Evolutionary conservation across 106 monocot species (phyloP).

Genomic region (Platanthera zijinensis): DNA sequence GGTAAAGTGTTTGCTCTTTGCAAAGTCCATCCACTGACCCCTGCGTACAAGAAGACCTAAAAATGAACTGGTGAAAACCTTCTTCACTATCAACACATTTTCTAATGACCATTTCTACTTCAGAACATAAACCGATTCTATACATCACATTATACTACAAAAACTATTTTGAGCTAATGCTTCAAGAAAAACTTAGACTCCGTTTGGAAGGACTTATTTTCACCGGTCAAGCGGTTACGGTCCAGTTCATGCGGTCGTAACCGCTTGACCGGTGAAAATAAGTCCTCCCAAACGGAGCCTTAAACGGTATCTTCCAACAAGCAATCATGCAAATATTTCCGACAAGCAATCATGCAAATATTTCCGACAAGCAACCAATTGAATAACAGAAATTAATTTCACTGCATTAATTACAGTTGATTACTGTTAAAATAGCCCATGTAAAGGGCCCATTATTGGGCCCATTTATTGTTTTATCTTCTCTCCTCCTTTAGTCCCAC

Average conservation of each 20-base stretch:
- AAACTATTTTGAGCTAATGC: neutral
- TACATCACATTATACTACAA: neutral
- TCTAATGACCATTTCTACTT: neutral
- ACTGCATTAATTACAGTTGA: neutral
- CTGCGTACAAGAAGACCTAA: conserved; percentile 9
- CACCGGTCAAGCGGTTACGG: too few relatives aligned
- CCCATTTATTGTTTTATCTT: too few relatives aligned
- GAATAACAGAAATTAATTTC: neutral
- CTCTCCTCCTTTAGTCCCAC: too few relatives aligned
- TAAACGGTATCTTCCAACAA: neutral
- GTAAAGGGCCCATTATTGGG: too few relatives aligned
- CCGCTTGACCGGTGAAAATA: too few relatives aligned
- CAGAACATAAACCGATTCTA: neutral
- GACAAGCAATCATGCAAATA: neutral
- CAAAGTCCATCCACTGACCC: conserved; percentile 17
- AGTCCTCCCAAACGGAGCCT: neutral
- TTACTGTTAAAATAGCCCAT: neutral
- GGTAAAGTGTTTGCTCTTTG: conserved; percentile 36
- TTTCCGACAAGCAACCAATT: neutral
- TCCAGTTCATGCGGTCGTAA: too few relatives aligned
- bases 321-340: too few relatives aligned
- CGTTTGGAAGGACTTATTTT: too few relatives aligned
- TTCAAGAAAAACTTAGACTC: too few relatives aligned
- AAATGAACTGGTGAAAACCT: neutral
- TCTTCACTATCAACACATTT: neutral